Evolutionary conservation across 1,139 yeast species (phyloP).

Genomic region (Suhomyces anneliseae): DNA sequence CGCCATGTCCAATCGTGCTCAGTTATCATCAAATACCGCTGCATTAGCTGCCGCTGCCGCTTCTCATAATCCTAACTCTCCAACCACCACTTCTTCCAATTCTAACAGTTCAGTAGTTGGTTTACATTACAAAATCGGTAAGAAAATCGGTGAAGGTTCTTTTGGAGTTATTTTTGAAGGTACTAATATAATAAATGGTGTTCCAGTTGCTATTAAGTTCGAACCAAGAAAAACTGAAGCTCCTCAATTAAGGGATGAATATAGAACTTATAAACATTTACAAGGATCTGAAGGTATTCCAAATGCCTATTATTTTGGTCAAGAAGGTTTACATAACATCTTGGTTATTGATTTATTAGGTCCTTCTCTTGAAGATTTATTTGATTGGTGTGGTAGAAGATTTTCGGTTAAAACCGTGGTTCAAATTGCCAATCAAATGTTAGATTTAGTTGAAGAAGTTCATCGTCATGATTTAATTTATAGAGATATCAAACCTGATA

Average conservation of each 20-base stretch:
- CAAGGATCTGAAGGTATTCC: constrained; percentile 86
- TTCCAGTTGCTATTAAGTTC: constrained; percentile 71
- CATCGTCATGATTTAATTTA: constrained; percentile 90
- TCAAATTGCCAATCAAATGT: constrained; percentile 91
- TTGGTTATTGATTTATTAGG: constrained; percentile 91
- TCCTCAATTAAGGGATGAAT: constrained; percentile 94
- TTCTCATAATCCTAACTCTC: constrained; percentile 26
- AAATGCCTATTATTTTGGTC: constrained; percentile 94
- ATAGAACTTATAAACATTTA: constrained; percentile 84
- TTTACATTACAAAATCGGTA: constrained; percentile 89
- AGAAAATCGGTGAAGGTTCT: constrained; percentile 97
- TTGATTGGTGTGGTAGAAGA: constrained; percentile 96
- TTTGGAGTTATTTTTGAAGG: constrained; percentile 98
- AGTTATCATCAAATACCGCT: constrained; percentile 33
- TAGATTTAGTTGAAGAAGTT: constrained; percentile 78
- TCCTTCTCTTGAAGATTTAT: constrained; percentile 92
- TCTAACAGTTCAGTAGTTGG: constrained; percentile 45
- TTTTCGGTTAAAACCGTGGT: constrained; percentile 87
- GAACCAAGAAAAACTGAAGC: constrained; percentile 97
- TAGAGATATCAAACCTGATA: constrained; percentile 95
- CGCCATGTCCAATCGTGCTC: constrained; percentile 26
- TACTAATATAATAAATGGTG: constrained; percentile 74
- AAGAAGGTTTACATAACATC: constrained; percentile 94
- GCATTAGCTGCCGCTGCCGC: constrained; percentile 44
- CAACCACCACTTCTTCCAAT: constrained; percentile 21